Percentiles rank a stretch among this genome's conserved stretches.
Conservation (phyloP, 164 flowering plant genomes). For the Umbellularia californica region DNA sequence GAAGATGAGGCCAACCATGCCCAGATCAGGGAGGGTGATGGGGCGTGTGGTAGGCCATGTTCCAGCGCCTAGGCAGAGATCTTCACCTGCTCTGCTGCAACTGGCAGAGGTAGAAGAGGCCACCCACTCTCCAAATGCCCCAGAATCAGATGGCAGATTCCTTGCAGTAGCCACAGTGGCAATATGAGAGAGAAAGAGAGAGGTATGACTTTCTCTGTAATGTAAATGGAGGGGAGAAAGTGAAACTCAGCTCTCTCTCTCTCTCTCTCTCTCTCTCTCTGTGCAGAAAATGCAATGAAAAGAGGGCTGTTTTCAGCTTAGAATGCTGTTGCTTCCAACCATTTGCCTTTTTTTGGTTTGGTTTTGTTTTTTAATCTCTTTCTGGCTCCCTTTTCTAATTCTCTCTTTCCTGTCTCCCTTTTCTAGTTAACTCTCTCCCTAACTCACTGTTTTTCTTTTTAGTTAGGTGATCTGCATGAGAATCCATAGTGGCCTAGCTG, state of each 20-base stretch:
- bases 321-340: too few species aligned
- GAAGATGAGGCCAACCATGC: slow-evolving; percentile 2
- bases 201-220: too few species aligned
- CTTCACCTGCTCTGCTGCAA: neutral
- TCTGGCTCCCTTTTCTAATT: too few species aligned
- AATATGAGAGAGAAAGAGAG: neutral
- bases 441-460: too few species aligned
- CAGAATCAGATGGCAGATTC: neutral
- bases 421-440: too few species aligned
- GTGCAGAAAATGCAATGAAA: slow-evolving; percentile 9
- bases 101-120: neutral
- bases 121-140: neutral
- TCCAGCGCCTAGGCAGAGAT: neutral
- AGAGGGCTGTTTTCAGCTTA: neutral
- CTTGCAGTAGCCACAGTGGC: slow-evolving; percentile 2
- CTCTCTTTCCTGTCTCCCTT: too few species aligned
- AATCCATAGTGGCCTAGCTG: too few species aligned
- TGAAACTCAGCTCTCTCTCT: neutral
- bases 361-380: too few species aligned
- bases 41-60: neutral
- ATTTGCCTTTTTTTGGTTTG: too few species aligned
- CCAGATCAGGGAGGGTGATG: neutral
- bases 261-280: neutral
- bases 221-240: too few species aligned
- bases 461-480: too few species aligned